A percentile compares a stretch with the other conserved stretches of the same genome.
Conservation (phyloP, 108 stramenopile species). For the Fragilaria crotonensis region DNA sequence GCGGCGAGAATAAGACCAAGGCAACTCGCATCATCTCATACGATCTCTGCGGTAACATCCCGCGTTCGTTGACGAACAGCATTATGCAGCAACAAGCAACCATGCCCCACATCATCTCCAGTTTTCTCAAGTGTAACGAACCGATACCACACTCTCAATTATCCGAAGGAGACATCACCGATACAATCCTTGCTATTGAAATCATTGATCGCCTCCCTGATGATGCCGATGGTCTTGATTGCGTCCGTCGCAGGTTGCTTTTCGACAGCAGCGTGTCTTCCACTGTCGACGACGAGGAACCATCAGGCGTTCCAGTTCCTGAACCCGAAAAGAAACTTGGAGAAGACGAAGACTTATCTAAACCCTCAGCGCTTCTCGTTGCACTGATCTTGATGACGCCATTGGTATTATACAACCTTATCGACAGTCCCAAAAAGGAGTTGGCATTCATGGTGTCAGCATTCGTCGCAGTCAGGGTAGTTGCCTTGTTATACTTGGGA, state of each 20-base stretch:
- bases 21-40: conserved; percentile 17
- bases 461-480: background rate
- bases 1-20: background rate
- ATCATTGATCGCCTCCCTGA: background rate
- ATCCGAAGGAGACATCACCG: background rate
- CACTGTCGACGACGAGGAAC: too few relatives aligned
- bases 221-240: too few relatives aligned
- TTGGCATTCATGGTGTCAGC: background rate
- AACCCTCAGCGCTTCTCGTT: background rate
- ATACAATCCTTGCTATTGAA: background rate
- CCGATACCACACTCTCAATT: background rate
- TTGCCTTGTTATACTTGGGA: background rate
- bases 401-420: background rate
- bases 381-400: background rate
- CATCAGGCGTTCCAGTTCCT: too few relatives aligned
- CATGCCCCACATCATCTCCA: background rate
- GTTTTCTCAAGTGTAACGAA: background rate
- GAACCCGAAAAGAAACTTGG: too few relatives aligned
- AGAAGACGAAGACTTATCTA: too few relatives aligned
- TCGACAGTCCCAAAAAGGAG: conserved; percentile 1
- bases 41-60: background rate
- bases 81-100: conserved; percentile 4
- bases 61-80: background rate
- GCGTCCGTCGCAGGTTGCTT: too few relatives aligned
- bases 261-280: too few relatives aligned